Evolutionary conservation across 805 yeast genomes (phyloP), one percentile per base, ranked within the genome.

Genomic region (Wickerhamiella sorbophila): DNA sequence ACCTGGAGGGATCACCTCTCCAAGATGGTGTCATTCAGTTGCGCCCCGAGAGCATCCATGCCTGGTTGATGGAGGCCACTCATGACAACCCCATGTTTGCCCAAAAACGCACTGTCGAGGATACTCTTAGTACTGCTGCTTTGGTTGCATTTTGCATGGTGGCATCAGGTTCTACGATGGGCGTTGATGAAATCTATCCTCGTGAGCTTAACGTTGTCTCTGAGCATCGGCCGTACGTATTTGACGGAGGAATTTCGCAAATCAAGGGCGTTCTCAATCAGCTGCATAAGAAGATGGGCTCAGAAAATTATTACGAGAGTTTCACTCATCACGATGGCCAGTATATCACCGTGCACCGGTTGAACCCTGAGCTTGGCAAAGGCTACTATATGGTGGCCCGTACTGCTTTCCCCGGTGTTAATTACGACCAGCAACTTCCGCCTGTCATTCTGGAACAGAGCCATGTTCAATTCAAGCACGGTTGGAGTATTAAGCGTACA

Each of bases 1-100:
- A 81, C 52, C 74, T 77, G 40, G 81, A 84, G 72, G 63, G 79
- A 37, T 88, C 94, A 1, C 65, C 84, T 52, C 37, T 39, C 73
- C 43, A 71, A 1, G 61, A 61, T 29, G 50, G 65, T 19, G 29
- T 40, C 39, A 20, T 36, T 8, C 38, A 36, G 3, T 24, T 24
- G 29, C 8, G 33, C n/a, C 6, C 17, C n/a, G 66, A 74, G 8
- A 75, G 78, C n/a, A 93, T 94, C 3, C 96, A 86, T 62, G 95
- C 97, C 0, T 66, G 91, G 52, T 80, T 88, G 52, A 88, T 91
- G 96, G 97, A 91, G 56, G 88, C 96, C 55, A 87, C 97, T 1
- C 98, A 88, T 59, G 98, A 88, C 59, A 88, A 88, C 56, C 91
- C 86, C 61, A 79, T 77, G 17, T 94, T 96, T 1, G 71, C 69